phyloP scores from a whole-genome alignment of 2,329 filamentous ascomycete species.

The Chalaropsis thielavioides region DNA sequence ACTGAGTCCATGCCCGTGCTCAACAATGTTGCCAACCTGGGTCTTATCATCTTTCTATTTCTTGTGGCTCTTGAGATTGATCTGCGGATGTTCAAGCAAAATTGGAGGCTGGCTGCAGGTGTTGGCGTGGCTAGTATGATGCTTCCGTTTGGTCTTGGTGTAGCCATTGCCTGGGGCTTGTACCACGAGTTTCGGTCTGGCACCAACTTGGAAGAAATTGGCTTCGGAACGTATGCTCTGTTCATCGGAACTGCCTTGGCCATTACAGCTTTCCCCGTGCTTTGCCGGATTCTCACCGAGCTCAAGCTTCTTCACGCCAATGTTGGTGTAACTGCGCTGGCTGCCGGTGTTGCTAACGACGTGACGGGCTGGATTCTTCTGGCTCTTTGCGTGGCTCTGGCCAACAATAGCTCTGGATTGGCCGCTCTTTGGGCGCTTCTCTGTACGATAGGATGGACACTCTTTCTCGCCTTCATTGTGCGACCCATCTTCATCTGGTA shows the following conservation, averaged over 20 bases:
- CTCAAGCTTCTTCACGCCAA: conserved; percentile 70
- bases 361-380: conserved; percentile 69
- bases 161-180: conserved; percentile 65
- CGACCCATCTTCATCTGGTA: conserved; percentile 62
- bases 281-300: conserved; percentile 86
- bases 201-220: conserved; percentile 28
- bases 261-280: conserved; percentile 81
- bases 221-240: conserved; percentile 41
- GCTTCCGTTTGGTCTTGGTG: conserved; percentile 69
- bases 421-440: conserved; percentile 76
- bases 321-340: conserved; percentile 77
- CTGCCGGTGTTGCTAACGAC: conserved; percentile 86
- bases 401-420: conserved; percentile 72
- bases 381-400: conserved; percentile 80
- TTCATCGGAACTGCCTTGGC: conserved; percentile 90
- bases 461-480: conserved; percentile 60
- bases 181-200: conserved; percentile 54
- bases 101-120: conserved; percentile 65
- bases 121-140: conserved; percentile 70
- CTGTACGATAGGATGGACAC: conserved; percentile 55
- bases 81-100: conserved; percentile 57
- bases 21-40: conserved; percentile 51
- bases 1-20: conserved; percentile 49
- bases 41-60: conserved; percentile 73
- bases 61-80: conserved; percentile 80